Base-by-base conservation (phyloP, 1,284 basidiomycete species). In the Tilletia indica region DNA sequence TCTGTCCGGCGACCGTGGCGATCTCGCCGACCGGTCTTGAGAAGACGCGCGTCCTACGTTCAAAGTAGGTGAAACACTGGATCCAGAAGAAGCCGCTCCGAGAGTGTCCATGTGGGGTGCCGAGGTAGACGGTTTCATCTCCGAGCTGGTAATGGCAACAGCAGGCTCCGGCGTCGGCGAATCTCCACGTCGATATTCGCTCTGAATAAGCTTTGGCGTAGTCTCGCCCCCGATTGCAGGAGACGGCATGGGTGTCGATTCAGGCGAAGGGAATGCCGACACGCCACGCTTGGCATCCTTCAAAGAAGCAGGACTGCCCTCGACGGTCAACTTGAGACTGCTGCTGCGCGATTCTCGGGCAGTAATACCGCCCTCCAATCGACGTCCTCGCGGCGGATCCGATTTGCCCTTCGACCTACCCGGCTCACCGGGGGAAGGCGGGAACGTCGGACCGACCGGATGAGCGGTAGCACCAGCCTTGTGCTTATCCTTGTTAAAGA, bases 1-100 rank as follows among this genome's bases (percentile, higher is more conserved):
- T 4, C 21, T 11, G 38, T 45, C n/a, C 31, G 71, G n/a, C 39
- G 39, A 71, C n/a, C 49, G 42, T 4, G 61, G 61, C 54, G 31
- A 36, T 19, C 36, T 70, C 34, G 25, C 21, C 6, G 54, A 56
- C 1, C 54, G 31, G 54, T 34, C 9, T 56, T 19, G 54, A 56
- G n/a, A 21, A 56, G 54, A 56, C 54, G 54, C 19, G n/a, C 9
- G 9, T 19, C 31, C 31, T 1, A 8, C 19, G 54, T 19, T 45
- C 42, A 14, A 45, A 14, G 42, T 45, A 45, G 42, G 42, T 45
- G 42, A 9, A 0, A 8, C 9, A 45, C 42, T 45, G 6, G 14
- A 8, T 45, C 14, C 25, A 31, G 25, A 31, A 31, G 25, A 31
- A 31, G 25, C 47, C 12, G 12, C 19, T 51, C 56, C 21, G 48